Base-by-base conservation (phyloP, 345 rosid genomes). In the Acer campestre region DNA sequence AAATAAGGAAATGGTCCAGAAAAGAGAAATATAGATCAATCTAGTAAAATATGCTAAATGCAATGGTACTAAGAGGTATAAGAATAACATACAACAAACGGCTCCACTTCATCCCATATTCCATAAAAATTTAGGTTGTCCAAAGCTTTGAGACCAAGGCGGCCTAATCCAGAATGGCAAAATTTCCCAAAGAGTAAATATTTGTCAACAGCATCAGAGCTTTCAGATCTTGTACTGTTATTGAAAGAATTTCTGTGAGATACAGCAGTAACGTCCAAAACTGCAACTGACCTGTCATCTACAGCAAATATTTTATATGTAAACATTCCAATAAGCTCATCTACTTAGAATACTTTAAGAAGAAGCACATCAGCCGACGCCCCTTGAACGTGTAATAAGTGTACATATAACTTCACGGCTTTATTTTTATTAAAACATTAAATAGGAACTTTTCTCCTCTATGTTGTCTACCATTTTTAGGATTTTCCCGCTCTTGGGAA, bases 101-200 rank as follows among this genome's bases (percentile, higher is more conserved):
- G 91, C 77, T 87, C 87, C 76, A 76, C 82, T 80, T 92, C 89
- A 49, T 80, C 84, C 99, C 98, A 95, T 67, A 88, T 85, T 69
- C 68, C 82, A 66, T 14, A 75, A 59, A 92, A 67, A 86, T 87
- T 79, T 59, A 80, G 83, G 82, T 86, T 89, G 79, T 51, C 82
- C 75, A 77, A 79, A 67, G 87, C 90, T 61, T 87, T 76, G 75
- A 95, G 88, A 77, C 85, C 89, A 58, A 93, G 92, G 72, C 89
- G 90, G 62, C 87, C 82, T 75, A 95, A 86, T 79, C 96, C 99
- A 68, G 97, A 89, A 80, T 63, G 56, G 75, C 88, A 78, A 73
- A 88, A 93, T 80, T 87, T 87, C 83, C 87, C 86, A 74, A 93
- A 92, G 27, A 88, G 88, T 17, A 84, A 75, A 84, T n/a, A 85